Percentiles rank a stretch among this genome's conserved stretches.
phyloP scores from a whole-genome alignment of 225 moss, liverwort and hornwort species.

The Asterella californica region DNA sequence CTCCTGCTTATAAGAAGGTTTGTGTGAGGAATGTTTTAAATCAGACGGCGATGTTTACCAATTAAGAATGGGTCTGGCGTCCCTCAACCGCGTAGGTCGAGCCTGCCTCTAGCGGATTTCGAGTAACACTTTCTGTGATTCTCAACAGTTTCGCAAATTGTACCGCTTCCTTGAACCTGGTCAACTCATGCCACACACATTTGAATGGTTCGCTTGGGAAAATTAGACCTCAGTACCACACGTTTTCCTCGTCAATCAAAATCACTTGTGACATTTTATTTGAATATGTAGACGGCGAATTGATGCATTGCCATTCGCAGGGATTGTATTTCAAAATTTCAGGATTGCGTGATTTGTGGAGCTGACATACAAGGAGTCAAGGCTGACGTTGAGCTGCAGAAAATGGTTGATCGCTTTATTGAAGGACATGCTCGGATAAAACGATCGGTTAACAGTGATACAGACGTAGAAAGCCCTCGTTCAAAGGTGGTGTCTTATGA shows the following conservation, averaged over 20 bases:
- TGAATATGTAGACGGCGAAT: not conserved
- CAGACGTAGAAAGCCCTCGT: constrained; percentile 25
- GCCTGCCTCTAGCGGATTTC: not conserved
- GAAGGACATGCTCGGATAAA: constrained; percentile 85
- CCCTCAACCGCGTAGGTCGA: not conserved
- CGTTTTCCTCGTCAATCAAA: not conserved
- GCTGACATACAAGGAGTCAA: constrained; percentile 72
- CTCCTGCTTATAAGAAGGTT: not conserved
- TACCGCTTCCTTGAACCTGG: not conserved
- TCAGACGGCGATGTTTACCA: not conserved
- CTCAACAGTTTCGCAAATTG: not conserved
- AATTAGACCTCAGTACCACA: not conserved
- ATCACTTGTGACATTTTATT: not conserved
- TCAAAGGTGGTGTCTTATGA: constrained; percentile 57
- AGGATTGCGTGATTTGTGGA: constrained; percentile 92
- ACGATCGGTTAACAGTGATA: constrained; percentile 42
- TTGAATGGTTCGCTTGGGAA: no score
- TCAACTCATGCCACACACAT: not conserved
- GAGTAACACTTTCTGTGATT: no score
- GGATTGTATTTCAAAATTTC: constrained; percentile 87
- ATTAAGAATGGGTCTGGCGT: not conserved
- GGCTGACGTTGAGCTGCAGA: constrained; percentile 73
- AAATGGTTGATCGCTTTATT: constrained; percentile 72
- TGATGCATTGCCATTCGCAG: constrained; percentile 39
- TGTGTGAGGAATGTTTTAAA: not conserved